Evolutionary conservation across 1,284 basidiomycete species (phyloP).

Genomic region (Volvariella surrecta): DNA sequence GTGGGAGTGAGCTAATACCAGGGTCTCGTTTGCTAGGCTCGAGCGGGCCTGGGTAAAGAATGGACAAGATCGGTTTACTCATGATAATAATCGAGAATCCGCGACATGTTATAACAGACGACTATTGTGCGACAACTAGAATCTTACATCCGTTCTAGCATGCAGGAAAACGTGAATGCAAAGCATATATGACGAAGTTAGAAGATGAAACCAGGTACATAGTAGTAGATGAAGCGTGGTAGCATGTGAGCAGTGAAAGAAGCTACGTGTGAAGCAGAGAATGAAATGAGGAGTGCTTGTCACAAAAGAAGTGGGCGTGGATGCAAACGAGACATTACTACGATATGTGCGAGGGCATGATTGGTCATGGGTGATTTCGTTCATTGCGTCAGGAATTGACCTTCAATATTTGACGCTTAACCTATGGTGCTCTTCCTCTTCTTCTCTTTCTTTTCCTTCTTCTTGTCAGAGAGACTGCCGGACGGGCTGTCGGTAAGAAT

Average conservation of each 20-base stretch:
- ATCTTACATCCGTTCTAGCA: too few species aligned
- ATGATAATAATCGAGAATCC: conserved; percentile 1
- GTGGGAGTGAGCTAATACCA: conserved; percentile 2
- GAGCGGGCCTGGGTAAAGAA: too few species aligned
- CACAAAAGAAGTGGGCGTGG: conserved; percentile 3
- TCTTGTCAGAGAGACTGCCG: conserved; percentile 39
- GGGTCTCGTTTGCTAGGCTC: too few species aligned
- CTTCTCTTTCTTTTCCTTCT: conserved; percentile 43
- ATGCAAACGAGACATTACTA: conserved; percentile 13
- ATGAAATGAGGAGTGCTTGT: conserved; percentile 3
- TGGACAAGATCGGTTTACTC: background rate
- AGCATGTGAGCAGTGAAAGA: background rate
- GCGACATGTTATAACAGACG: conserved; percentile 4
- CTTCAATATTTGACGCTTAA: background rate
- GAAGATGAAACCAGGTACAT: background rate
- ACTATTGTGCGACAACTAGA: background rate
- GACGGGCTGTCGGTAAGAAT: conserved; percentile 38
- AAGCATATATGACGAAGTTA: conserved; percentile 4
- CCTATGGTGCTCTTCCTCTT: conserved; percentile 30
- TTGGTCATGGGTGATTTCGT: conserved; percentile 1
- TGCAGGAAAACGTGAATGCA: conserved; percentile 2
- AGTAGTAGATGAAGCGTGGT: too few species aligned
- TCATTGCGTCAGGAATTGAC: conserved; percentile 10
- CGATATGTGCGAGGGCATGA: conserved; percentile 6
- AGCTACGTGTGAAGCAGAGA: conserved; percentile 2